Base-by-base conservation (phyloP, 371 early-diverging fungal species). In the Lichtheimia ramosa region DNA sequence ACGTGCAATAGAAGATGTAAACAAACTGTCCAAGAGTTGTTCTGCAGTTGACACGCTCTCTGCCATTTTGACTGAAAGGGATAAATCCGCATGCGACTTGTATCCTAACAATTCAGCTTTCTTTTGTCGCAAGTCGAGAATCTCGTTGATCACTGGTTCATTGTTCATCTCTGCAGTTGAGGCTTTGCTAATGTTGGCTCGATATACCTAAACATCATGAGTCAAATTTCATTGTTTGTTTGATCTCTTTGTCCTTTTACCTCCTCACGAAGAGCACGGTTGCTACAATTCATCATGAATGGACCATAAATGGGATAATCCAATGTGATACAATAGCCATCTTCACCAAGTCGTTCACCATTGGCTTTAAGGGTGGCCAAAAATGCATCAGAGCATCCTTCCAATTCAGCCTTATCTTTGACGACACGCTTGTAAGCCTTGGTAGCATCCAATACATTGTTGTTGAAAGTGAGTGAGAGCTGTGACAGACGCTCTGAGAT, bases 41-140 rank as follows among this genome's bases (percentile, higher is more conserved):
- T 75, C 75, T 0, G 83, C 88, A 0, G 83, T 68, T 2, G 71
- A 66, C 1, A 83, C 59, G 12, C 55, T 74, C 24, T 78, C 73
- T 7, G 88, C 88, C 88, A 88, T 88, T 60, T 87, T 87, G 43
- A 77, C 83, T 27, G 83, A 77, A 4, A 86, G 71, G 0, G 88
- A 86, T 43, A 88, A 51, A 15, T 83, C 84, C 21, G 86, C 86
- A 59, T 79, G 79, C 7, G 76, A 77, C 23, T 71, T 48, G 39
- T 81, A 88, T 1, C 83, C 86, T 15, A 88, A 69, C 40, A 86
- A 58, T 0, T 56, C 55, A 2, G 88, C 85, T 23, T 82, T 81
- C 59, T 88, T 84, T 54, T 62, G 68, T 7, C 73, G 70, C 27
- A 81, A 61, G 0, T 57, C 60, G 42, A 88, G 57, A n/a, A 88